Evolutionary conservation across 352 stramenopile genomes (phyloP).

Genomic region (Saprolegnia diclina): DNA sequence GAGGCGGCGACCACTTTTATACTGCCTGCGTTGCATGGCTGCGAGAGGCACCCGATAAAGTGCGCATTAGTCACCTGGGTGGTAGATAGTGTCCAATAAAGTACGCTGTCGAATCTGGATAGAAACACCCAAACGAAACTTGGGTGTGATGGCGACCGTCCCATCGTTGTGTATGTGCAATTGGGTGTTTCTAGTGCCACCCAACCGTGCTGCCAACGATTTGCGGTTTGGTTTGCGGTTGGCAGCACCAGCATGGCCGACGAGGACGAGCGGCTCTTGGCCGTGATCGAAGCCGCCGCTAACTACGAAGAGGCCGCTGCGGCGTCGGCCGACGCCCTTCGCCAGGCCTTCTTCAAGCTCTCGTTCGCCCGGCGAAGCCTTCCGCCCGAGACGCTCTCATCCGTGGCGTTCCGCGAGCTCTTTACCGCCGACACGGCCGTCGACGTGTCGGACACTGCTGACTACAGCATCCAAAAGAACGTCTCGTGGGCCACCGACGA

Average conservation of each 20-base stretch:
- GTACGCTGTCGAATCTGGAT: not conserved
- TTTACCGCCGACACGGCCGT: constrained; percentile 16
- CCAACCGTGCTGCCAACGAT: not conserved
- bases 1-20: too few species aligned
- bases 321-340: constrained; percentile 1
- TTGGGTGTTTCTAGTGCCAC: not conserved
- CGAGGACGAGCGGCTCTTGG: constrained; percentile 10
- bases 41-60: not conserved
- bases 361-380: constrained; percentile 9
- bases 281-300: constrained; percentile 11
- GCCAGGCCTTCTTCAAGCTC: constrained; percentile 22
- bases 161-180: not conserved
- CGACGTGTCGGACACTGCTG: not conserved
- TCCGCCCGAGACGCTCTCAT: constrained; percentile 17
- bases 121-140: too few species aligned
- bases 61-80: not conserved
- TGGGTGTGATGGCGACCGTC: too few species aligned
- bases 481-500: not conserved
- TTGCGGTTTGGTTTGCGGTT: not conserved
- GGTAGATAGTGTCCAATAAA: not conserved
- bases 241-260: not conserved
- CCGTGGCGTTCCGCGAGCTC: not conserved
- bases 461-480: constrained; percentile 2
- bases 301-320: not conserved
- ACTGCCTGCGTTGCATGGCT: too few species aligned